Evolutionary conservation across 2,329 filamentous ascomycete genomes (phyloP).

Genomic region (Cercospora nicotianae): DNA sequence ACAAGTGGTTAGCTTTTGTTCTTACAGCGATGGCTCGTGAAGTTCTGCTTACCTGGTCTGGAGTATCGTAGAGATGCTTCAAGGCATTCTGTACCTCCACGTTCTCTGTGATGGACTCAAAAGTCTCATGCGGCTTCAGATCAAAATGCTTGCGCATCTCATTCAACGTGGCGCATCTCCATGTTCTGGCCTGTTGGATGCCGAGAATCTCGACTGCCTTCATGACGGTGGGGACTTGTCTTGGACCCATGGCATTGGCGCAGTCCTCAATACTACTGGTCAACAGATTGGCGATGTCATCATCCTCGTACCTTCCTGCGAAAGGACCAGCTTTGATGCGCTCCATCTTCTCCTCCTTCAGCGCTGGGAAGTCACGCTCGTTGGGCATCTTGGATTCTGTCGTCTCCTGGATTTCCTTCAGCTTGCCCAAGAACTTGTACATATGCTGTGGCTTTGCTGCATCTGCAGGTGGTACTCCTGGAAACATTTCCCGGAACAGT

Average conservation of each 20-base stretch:
- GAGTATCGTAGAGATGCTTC: slow-evolving; percentile 61
- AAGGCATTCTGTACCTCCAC: slow-evolving; percentile 57
- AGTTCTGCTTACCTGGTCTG: slow-evolving; percentile 51
- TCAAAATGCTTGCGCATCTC: slow-evolving; percentile 66
- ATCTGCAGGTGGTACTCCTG: slow-evolving; percentile 26
- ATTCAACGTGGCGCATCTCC: slow-evolving; percentile 63
- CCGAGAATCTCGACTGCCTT: slow-evolving; percentile 63
- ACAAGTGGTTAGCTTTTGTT: neutral
- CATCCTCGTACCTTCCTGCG: slow-evolving; percentile 58
- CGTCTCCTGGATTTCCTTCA: slow-evolving; percentile 33
- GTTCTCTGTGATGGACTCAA: slow-evolving; percentile 61
- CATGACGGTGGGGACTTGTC: slow-evolving; percentile 59
- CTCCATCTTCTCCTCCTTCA: slow-evolving; percentile 34
- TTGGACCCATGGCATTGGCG: slow-evolving; percentile 60
- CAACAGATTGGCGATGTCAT: slow-evolving; percentile 59
- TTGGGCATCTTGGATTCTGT: slow-evolving; percentile 35
- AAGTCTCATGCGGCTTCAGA: slow-evolving; percentile 57
- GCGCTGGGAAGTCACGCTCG: slow-evolving; percentile 38
- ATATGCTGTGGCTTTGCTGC: slow-evolving; percentile 32
- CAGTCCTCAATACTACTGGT: slow-evolving; percentile 61
- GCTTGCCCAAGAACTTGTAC: slow-evolving; percentile 34
- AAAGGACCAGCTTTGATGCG: slow-evolving; percentile 35
- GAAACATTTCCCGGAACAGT: slow-evolving; percentile 40
- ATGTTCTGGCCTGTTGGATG: slow-evolving; percentile 62
- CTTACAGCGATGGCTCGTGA: neutral